These are phyloP conservation scores for Pichia exigua DNA, from an alignment of 805 yeast genomes.

Conservation along the genomic window DNA sequence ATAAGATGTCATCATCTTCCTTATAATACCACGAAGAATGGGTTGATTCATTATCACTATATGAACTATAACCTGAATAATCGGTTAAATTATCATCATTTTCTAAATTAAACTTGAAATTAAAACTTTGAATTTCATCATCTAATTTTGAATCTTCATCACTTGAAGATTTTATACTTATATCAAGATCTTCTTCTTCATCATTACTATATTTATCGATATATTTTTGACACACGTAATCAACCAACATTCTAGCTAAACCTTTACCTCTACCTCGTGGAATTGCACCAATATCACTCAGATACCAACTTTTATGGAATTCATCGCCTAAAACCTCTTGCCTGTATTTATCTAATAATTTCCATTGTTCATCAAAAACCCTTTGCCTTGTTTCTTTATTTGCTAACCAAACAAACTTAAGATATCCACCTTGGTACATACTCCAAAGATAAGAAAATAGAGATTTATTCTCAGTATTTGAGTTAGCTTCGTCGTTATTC, in stretches of 20 bases:
- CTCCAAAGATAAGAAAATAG: conserved; percentile 27
- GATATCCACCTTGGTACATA: conserved; percentile 28
- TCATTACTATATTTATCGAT: conserved; percentile 27
- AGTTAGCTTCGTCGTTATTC: not conserved
- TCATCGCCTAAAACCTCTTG: conserved; percentile 36
- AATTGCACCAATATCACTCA: conserved; percentile 50
- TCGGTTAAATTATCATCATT: conserved; percentile 27
- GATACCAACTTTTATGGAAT: conserved; percentile 42
- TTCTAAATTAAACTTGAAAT: conserved; percentile 28
- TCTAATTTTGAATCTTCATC: conserved; percentile 25
- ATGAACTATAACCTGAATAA: conserved; percentile 28
- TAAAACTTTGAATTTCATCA: conserved; percentile 28
- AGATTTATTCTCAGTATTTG: conserved; percentile 19
- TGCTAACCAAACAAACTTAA: conserved; percentile 29
- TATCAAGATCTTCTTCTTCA: conserved; percentile 14
- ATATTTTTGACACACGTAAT: conserved; percentile 41
- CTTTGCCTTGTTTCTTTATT: conserved; percentile 39
- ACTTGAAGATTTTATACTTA: conserved; percentile 4
- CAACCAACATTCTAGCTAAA: conserved; percentile 43
- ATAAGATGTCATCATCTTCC: conserved; percentile 29
- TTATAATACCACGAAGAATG: conserved; percentile 30
- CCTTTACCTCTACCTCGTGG: conserved; percentile 56
- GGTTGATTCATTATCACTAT: conserved; percentile 27
- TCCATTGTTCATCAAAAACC: conserved; percentile 43
- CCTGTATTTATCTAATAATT: conserved; percentile 37